Conservation (phyloP, 176 grass and related monocot genomes). For the Triticum turgidum region DNA sequence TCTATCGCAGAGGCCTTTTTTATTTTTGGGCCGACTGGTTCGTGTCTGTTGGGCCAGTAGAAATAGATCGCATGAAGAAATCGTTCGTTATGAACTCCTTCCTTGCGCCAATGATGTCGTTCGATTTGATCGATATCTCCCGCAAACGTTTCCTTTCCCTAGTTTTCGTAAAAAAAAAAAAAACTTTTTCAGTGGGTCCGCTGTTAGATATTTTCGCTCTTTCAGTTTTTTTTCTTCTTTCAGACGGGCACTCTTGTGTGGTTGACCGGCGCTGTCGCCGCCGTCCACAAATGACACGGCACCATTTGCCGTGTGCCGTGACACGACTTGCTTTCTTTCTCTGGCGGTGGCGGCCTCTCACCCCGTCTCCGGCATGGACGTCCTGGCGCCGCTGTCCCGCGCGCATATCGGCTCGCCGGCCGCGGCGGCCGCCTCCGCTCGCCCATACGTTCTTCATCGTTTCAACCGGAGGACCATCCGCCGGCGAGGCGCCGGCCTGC, state of each 20-base stretch:
- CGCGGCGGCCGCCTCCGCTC: not conserved
- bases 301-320: not conserved
- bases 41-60: too few species aligned
- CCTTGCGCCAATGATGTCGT: too few species aligned
- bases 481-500: conserved; percentile 22
- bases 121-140: too few species aligned
- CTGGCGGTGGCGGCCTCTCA: conserved; percentile 2
- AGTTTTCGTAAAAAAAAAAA: too few species aligned
- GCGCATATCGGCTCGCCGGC: not conserved
- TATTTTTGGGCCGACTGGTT: too few species aligned
- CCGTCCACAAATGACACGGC: not conserved
- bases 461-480: not conserved
- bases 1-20: too few species aligned
- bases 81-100: too few species aligned
- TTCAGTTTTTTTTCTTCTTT: too few species aligned
- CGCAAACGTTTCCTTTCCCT: too few species aligned
- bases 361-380: not conserved
- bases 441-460: not conserved
- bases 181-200: too few species aligned
- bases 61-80: too few species aligned
- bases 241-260: not conserved
- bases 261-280: not conserved
- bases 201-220: too few species aligned
- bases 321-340: not conserved
- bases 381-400: not conserved